Evolutionary conservation across 140 eudicot species (phyloP).

Genomic region (Erigeron philadelphicus): DNA sequence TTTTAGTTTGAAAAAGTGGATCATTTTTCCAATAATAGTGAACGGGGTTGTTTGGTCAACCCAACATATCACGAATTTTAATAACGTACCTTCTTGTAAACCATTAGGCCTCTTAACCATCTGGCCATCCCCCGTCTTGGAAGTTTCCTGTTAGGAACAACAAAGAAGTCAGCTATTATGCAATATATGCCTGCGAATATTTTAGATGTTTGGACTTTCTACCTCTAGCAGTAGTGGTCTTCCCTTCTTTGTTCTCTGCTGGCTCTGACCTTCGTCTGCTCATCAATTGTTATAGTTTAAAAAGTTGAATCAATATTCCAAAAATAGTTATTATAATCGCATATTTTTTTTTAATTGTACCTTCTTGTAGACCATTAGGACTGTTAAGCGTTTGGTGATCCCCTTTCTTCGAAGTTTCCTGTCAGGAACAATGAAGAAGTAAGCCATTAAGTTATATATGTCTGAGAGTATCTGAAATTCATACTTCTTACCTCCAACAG

Average conservation of each 20-base stretch:
- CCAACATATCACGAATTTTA: neutral
- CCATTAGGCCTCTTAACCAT: neutral
- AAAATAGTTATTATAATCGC: too few species aligned
- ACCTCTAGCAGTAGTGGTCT: neutral
- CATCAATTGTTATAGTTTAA: neutral
- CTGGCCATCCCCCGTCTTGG: too few species aligned
- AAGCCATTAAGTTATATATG: too few species aligned
- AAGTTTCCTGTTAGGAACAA: too few species aligned
- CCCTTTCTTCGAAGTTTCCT: too few species aligned
- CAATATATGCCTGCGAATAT: too few species aligned
- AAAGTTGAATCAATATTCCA: too few species aligned
- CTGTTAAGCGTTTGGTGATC: too few species aligned
- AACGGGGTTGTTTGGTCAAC: neutral
- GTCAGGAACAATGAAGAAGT: too few species aligned
- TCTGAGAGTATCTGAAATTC: too few species aligned
- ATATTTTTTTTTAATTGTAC: neutral
- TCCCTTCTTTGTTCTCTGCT: constrained; percentile 24
- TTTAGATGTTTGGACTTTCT: neutral
- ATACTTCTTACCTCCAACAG: neutral
- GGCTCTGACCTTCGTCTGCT: constrained; percentile 18
- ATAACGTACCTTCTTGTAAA: constrained; percentile 20
- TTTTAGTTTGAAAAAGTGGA: neutral
- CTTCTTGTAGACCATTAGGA: constrained; percentile 23
- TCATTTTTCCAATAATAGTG: neutral
- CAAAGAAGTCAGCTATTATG: too few species aligned